Conservation (phyloP, 2,329 filamentous ascomycete genomes). For the Alternaria triticina region DNA sequence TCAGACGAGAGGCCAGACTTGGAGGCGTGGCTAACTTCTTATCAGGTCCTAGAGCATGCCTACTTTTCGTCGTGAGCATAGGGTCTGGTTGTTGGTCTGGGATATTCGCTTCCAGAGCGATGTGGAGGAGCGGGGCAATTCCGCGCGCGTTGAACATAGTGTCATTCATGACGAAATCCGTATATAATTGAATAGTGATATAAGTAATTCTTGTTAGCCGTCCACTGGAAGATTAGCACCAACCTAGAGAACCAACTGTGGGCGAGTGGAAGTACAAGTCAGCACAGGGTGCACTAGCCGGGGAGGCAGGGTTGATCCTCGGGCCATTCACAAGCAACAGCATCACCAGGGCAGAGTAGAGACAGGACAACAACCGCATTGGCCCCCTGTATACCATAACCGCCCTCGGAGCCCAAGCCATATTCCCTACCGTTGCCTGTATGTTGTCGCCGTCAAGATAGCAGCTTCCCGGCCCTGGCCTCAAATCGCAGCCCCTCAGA, state of each 20-base stretch:
- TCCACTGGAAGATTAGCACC: not conserved
- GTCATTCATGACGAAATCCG: not conserved
- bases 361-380: slow-evolving; percentile 32
- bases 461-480: slow-evolving; percentile 39
- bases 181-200: not conserved
- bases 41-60: slow-evolving; percentile 38
- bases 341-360: slow-evolving; percentile 26
- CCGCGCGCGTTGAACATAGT: not conserved
- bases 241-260: not conserved
- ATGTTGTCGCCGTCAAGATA: slow-evolving; percentile 42
- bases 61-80: slow-evolving; percentile 27
- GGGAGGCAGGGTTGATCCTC: slow-evolving; percentile 23
- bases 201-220: not conserved
- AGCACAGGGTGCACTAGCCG: slow-evolving; percentile 11
- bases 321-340: slow-evolving; percentile 19
- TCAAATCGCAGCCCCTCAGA: slow-evolving; percentile 31
- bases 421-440: slow-evolving; percentile 25
- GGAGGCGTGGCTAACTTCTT: slow-evolving; percentile 1
- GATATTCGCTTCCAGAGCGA: not conserved
- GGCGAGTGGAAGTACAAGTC: slow-evolving; percentile 15
- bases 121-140: slow-evolving; percentile 1
- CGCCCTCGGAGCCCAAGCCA: slow-evolving; percentile 10
- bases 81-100: not conserved
- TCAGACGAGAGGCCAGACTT: slow-evolving; percentile 28
- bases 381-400: slow-evolving; percentile 16